phyloP scores from a whole-genome alignment of 352 stramenopile species.

The Pythium pyrilobum region DNA sequence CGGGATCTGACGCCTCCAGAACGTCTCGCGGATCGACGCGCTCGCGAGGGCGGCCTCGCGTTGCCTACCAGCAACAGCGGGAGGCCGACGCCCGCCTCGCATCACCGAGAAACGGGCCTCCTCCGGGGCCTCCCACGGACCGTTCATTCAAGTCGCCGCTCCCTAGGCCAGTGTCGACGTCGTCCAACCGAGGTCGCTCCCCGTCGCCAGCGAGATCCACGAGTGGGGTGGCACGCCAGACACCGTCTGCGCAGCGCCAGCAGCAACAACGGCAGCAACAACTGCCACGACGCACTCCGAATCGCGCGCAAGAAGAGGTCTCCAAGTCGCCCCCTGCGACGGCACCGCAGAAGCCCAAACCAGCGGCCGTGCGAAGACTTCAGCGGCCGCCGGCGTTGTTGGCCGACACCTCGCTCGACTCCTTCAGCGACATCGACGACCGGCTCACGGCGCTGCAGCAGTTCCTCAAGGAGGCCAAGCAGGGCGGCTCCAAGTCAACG shows the following conservation, averaged over 20 bases:
- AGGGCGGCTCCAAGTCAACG: constrained; percentile 20
- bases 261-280: background rate
- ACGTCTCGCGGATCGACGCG: constrained; percentile 35
- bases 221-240: background rate
- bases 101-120: constrained; percentile 34
- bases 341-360: background rate
- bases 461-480: constrained; percentile 78
- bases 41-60: constrained; percentile 26
- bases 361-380: background rate
- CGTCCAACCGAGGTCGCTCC: constrained; percentile 6
- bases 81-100: constrained; percentile 47
- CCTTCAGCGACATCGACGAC: constrained; percentile 85
- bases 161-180: background rate
- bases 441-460: constrained; percentile 72
- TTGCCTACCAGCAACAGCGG: constrained; percentile 47
- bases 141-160: constrained; percentile 4
- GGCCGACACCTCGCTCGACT: constrained; percentile 60
- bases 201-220: constrained; percentile 15
- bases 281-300: background rate
- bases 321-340: background rate
- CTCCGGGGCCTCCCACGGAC: background rate
- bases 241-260: background rate
- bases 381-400: constrained; percentile 26
- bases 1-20: constrained; percentile 45
- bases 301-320: too few species aligned